Conservation (phyloP, 306 rosid genomes). For the Psophocarpus tetragonolobus region DNA sequence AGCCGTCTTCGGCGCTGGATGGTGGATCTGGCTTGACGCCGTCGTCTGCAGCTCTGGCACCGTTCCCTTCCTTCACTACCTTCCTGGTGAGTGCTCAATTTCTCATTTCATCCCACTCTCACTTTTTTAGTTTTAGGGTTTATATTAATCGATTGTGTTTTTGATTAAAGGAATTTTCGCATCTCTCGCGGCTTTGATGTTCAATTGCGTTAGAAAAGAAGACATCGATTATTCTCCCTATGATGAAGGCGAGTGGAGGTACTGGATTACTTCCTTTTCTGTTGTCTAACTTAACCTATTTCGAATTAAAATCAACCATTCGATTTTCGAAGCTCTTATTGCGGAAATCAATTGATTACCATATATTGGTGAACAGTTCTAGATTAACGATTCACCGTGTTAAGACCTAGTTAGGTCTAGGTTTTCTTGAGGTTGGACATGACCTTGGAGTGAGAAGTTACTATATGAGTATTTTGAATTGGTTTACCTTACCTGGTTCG, state of each 20-base stretch:
- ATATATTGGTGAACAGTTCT: background rate
- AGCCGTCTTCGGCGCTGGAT: constrained; percentile 86
- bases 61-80: constrained; percentile 88
- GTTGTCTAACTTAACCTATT: background rate
- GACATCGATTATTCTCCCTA: constrained; percentile 97
- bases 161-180: constrained; percentile 78
- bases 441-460: background rate
- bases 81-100: constrained; percentile 58
- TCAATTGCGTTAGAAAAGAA: constrained; percentile 95
- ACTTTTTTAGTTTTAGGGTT: constrained; percentile 44
- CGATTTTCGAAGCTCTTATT: background rate
- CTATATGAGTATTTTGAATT: background rate
- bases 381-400: background rate
- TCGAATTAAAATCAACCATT: background rate
- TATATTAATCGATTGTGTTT: constrained; percentile 28
- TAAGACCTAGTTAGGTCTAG: background rate
- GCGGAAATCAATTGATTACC: background rate
- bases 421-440: background rate
- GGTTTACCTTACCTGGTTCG: background rate
- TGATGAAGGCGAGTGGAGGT: constrained; percentile 99
- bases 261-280: constrained; percentile 9
- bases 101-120: background rate
- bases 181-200: constrained; percentile 93
- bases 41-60: constrained; percentile 86
- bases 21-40: constrained; percentile 99